Evolutionary conservation across 1,139 yeast species (phyloP), one percentile per base, ranked within the genome.

Genomic region (Pichia sp.): DNA sequence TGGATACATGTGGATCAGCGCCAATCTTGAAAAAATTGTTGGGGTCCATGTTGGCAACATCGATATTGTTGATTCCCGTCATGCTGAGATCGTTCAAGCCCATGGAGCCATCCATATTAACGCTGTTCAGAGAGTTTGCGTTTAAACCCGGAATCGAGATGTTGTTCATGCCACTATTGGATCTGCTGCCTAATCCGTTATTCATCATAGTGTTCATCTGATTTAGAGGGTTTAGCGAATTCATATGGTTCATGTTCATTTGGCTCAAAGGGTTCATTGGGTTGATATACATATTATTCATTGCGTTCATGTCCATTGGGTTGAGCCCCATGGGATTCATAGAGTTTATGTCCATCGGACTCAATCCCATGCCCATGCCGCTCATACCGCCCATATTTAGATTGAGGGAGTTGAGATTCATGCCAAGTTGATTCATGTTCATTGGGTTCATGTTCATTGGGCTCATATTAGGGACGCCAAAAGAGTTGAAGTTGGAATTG

Each of bases 101-200:
- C 26, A 45, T 13, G 30, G 48, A n/a, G 13, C 23, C 30, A 45
- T 30, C 19, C 36, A 32, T 32, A 13, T 32, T 32, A 13, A 32
- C 13, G 13, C 36, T 32, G 36, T 32, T 32, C 36, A 32, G 29
- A 41, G 29, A 11, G 10, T 49, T 41, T 15, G 41, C 34, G 42
- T 43, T 30, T 16, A 30, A 42, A 32, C 36, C 36, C 13, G 36
- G 13, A 32, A 32, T 32, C 13, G 36, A 32, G 36, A 32, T 8
- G 36, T 32, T 32, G 36, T 34, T 38, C 36, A 46, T 48, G n/a
- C 26, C 34, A 50, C 51, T 49, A 38, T 47, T 53, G 23, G 56
- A 46, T 43, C 51, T 50, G 31, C 49, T 46, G 38, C 40, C 56
- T 5, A 32, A 34, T 13, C 46, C 30, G 10, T 19, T 23, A 5